A percentile compares a stretch with the other conserved stretches of the same genome.
phyloP scores from a whole-genome alignment of 176 grass and related monocot genomes.

The Pontederia paniculata region DNA sequence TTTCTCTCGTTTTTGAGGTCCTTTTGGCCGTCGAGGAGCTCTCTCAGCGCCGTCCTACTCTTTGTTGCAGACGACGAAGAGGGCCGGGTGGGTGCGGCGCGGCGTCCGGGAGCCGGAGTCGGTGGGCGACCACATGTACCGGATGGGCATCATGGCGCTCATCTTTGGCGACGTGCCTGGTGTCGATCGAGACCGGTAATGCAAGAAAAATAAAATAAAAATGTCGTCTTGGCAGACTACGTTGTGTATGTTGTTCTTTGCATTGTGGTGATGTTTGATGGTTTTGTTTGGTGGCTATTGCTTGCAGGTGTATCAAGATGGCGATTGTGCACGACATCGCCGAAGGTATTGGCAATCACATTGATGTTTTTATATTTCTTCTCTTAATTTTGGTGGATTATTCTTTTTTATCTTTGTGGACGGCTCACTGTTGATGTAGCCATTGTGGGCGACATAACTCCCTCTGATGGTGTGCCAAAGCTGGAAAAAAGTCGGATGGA shows the following conservation, averaged over 20 bases:
- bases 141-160: slow-evolving; percentile 87
- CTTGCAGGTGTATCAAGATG: slow-evolving; percentile 82
- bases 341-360: slow-evolving; percentile 44
- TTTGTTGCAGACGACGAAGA: slow-evolving; percentile 75
- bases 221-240: neutral
- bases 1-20: neutral
- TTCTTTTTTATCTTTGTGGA: neutral
- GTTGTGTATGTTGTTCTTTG: neutral
- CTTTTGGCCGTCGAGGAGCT: neutral
- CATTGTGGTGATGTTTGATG: neutral
- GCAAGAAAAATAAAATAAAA: neutral
- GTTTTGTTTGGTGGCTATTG: neutral
- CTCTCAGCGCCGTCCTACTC: neutral
- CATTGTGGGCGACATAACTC: slow-evolving; percentile 96
- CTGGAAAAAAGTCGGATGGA: slow-evolving; percentile 77
- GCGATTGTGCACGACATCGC: slow-evolving; percentile 98
- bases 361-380: neutral
- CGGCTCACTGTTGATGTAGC: slow-evolving; percentile 23
- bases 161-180: slow-evolving; percentile 50
- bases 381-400: neutral
- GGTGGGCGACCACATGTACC: slow-evolving; percentile 98
- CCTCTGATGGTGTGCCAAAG: slow-evolving; percentile 88
- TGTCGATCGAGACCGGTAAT: slow-evolving; percentile 76
- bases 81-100: slow-evolving; percentile 91
- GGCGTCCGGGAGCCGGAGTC: slow-evolving; percentile 82